phyloP scores from a whole-genome alignment of 306 rosid genomes.

The Rosa chinensis region DNA sequence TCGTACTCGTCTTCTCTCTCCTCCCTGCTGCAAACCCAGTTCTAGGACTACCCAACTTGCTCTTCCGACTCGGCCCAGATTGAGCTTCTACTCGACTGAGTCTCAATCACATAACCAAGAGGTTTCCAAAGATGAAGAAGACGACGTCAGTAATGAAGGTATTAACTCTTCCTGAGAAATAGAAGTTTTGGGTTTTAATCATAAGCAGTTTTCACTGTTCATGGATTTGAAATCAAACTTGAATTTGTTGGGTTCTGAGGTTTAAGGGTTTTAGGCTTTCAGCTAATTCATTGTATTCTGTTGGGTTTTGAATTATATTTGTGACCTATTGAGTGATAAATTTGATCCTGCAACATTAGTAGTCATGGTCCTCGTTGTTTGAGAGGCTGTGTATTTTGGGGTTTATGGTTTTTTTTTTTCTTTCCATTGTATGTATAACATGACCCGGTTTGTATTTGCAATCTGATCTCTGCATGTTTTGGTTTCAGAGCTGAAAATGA shows the following conservation, averaged over 20 bases:
- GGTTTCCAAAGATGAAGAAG: slow-evolving; percentile 8
- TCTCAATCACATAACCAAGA: slow-evolving; percentile 7
- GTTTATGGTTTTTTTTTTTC: not conserved
- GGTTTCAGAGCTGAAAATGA: slow-evolving; percentile 57
- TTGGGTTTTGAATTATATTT: not conserved
- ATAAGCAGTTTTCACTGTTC: not conserved
- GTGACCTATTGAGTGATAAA: not conserved
- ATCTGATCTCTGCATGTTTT: not conserved
- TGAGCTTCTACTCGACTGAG: slow-evolving; percentile 51
- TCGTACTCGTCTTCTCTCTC: slow-evolving; percentile 38
- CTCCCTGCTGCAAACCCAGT: slow-evolving; percentile 1
- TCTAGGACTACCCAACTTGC: slow-evolving; percentile 17
- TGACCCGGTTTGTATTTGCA: not conserved
- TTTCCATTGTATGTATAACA: not conserved
- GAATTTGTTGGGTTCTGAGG: not conserved
- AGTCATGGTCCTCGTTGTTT: not conserved
- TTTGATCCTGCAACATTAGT: not conserved
- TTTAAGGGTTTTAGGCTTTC: not conserved
- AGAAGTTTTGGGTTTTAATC: not conserved
- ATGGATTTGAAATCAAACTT: not conserved
- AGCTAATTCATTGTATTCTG: not conserved
- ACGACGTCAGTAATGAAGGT: slow-evolving; percentile 32
- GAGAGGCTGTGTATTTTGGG: not conserved
- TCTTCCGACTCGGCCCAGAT: slow-evolving; percentile 27
- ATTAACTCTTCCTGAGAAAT: not conserved